Conservation (phyloP, 306 rosid genomes). For the Malus sylvestris region DNA sequence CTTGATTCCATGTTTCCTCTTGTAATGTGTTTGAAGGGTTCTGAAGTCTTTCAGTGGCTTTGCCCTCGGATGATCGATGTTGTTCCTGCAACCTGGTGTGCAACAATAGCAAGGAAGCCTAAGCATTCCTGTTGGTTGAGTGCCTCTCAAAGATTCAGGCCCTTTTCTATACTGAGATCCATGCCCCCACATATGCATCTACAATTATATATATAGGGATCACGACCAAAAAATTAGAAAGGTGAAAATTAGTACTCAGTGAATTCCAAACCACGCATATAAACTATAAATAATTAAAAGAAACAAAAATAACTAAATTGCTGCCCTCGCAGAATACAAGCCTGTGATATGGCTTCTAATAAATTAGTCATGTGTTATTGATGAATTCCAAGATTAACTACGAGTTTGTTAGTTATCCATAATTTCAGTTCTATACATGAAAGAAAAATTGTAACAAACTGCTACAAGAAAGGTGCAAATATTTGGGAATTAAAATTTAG, state of each 20-base stretch:
- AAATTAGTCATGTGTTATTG: neutral
- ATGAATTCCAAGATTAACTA: neutral
- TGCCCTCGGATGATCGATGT: constrained; percentile 89
- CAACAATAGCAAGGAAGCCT: constrained; percentile 96
- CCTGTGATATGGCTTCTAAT: neutral
- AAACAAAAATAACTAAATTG: neutral
- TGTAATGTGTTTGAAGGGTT: constrained; percentile 94
- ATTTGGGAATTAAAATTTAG: neutral
- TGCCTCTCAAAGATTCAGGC: constrained; percentile 91
- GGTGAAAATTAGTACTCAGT: neutral
- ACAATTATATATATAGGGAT: neutral
- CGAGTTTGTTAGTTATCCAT: neutral
- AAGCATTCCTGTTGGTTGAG: constrained; percentile 94
- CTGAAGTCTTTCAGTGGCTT: constrained; percentile 90
- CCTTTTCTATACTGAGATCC: constrained; percentile 97
- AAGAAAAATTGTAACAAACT: neutral
- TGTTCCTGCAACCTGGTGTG: constrained; percentile 90
- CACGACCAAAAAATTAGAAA: neutral
- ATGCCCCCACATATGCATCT: constrained; percentile 99
- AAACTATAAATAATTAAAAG: neutral
- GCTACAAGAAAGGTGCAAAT: neutral
- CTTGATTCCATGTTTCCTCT: constrained; percentile 92
- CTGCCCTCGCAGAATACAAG: neutral
- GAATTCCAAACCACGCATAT: neutral
- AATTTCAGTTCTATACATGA: neutral